Evolutionary conservation across 2,329 filamentous ascomycete genomes (phyloP).

Genomic region (Blastomyces percursus): DNA sequence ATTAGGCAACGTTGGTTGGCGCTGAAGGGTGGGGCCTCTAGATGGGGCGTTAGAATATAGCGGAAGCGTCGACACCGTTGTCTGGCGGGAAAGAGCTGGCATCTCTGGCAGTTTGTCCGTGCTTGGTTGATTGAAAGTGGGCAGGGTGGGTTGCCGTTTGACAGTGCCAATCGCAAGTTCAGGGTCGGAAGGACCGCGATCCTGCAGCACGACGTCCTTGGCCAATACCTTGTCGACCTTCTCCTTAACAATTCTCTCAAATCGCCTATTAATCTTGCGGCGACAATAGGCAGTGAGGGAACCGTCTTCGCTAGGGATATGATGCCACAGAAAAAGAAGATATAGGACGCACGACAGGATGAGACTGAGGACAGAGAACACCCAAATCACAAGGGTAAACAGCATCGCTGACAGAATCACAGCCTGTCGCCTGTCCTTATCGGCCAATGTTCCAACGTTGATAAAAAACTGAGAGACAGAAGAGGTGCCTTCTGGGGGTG

Average conservation of each 20-base stretch:
- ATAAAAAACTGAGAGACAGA: conserved; percentile 66
- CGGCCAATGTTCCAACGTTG: conserved; percentile 64
- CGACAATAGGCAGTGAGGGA: conserved; percentile 77
- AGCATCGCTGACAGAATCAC: conserved; percentile 81
- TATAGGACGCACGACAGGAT: conserved; percentile 69
- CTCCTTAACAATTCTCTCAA: conserved; percentile 70
- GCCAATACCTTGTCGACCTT: conserved; percentile 84
- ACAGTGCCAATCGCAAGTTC: conserved; percentile 18
- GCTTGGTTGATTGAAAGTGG: conserved; percentile 35
- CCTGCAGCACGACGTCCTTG: conserved; percentile 53
- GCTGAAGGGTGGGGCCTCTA: conserved; percentile 27
- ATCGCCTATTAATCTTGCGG: conserved; percentile 75
- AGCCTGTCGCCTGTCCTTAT: conserved; percentile 64
- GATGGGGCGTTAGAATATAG: conserved; percentile 52
- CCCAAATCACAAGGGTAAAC: conserved; percentile 84
- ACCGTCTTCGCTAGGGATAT: conserved; percentile 72
- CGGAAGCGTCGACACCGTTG: conserved; percentile 53
- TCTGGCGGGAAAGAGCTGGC: conserved; percentile 49
- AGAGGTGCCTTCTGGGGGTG: conserved; percentile 47
- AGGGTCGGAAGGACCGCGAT: conserved; percentile 41
- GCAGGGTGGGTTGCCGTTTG: conserved; percentile 47
- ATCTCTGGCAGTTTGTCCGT: conserved; percentile 33
- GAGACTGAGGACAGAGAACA: conserved; percentile 63
- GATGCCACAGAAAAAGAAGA: conserved; percentile 81
- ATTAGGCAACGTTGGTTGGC: conserved; percentile 51